Evolutionary conservation across 1,284 basidiomycete species (phyloP), one percentile per base, ranked within the genome.

Genomic region (Microbotryomycetes sp.): DNA sequence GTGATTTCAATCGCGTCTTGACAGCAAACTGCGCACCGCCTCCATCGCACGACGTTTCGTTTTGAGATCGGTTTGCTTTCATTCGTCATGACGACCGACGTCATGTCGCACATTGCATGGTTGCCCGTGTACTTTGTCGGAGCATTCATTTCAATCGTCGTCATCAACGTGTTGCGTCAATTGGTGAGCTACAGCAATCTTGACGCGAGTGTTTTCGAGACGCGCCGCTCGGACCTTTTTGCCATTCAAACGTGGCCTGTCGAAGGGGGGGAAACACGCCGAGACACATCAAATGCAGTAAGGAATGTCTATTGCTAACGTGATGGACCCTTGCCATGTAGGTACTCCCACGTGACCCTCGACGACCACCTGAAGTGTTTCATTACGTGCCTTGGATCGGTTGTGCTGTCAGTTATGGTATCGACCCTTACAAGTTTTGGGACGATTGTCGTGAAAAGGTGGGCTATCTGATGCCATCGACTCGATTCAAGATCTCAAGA

Each of bases 371-470:
- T 0, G 77, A 86, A 51, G 88, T 91, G 16, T 91, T 89, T 78
- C 86, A 89, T 75, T 81, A 81, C 72, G 78, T 90, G 62, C 88
- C 88, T 22, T 80, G 85, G 75, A 80, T 91, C 66, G 88, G 88
- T 14, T 87, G 85, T 29, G 86, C 88, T 1, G 79, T 79, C 47
- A 67, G 78, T 50, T 91, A 91, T 68, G 88, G 88, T 25, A 83
- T 88, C 71, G 86, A 91, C 74, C 88, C 88, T 2, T 81, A 89
- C 74, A 82, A 80, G 62, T 90, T 91, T 76, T 81, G 89, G 72
- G 82, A 84, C 60, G 79, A 81, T 49, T 86, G 84, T 74, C 83
- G 87, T 63, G 86, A 89, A 69, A 94, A 93, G 84, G 92, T 90
- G 26, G 48, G 65, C 19, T 29, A 16, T 23, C 54, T 49, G 50